Conservation (phyloP, 148 eudicot species). For the Suaeda aralocaspica region DNA sequence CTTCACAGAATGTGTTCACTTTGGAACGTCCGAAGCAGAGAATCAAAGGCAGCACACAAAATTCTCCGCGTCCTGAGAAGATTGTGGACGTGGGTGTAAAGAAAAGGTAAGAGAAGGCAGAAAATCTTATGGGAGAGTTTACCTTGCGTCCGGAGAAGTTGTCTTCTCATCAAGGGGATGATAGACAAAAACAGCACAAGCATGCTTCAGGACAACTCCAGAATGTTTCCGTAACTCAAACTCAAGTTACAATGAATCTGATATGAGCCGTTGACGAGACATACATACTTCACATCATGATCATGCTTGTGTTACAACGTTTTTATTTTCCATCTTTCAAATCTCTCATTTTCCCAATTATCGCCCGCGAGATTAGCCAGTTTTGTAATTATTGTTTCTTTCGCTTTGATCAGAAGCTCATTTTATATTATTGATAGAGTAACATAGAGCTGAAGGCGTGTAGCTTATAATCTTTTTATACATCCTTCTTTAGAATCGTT, state of each 20-base stretch:
- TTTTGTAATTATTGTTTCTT: conserved; percentile 29
- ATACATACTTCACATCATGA: background rate
- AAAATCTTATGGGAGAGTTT: conserved; percentile 32
- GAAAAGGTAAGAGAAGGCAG: conserved; percentile 74
- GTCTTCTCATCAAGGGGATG: conserved; percentile 37
- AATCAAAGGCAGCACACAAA: conserved; percentile 44
- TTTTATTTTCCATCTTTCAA: background rate
- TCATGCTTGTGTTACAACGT: conserved; percentile 23
- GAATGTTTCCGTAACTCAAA: conserved; percentile 35
- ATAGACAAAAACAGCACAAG: conserved; percentile 43
- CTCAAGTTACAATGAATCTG: conserved; percentile 27
- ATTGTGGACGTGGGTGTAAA: conserved; percentile 35
- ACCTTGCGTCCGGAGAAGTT: conserved; percentile 39
- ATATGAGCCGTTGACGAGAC: conserved; percentile 40
- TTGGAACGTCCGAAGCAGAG: conserved; percentile 53
- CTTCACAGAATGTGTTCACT: conserved; percentile 24
- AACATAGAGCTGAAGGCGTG: conserved; percentile 19
- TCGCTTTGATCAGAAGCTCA: background rate
- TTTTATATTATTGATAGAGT: conserved; percentile 6
- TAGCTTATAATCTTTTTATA: background rate
- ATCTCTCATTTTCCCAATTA: conserved; percentile 5
- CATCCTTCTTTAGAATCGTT: background rate
- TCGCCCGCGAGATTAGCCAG: conserved; percentile 15
- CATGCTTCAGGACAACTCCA: conserved; percentile 24
- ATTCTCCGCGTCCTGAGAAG: conserved; percentile 24